A percentile compares a stretch with the other conserved stretches of the same genome.
Evolutionary conservation across 164 flowering plant species (phyloP).

Genomic region (Sextonia rubra): DNA sequence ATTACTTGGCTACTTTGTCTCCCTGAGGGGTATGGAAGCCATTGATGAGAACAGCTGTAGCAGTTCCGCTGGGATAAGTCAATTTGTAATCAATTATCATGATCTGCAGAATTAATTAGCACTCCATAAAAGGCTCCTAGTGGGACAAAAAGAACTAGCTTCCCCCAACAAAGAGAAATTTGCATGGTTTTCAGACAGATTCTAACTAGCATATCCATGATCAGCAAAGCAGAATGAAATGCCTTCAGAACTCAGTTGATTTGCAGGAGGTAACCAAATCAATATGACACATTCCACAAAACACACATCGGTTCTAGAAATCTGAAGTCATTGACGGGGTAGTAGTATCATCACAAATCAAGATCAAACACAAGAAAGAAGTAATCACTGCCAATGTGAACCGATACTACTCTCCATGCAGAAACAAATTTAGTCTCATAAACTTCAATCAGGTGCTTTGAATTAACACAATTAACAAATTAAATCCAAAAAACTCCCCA

Average conservation of each 20-base stretch:
- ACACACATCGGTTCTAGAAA: background rate
- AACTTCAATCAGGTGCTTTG: background rate
- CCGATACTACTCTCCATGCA: background rate
- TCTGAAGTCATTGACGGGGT: background rate
- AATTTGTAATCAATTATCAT: slow-evolving; percentile 80
- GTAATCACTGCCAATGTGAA: no score
- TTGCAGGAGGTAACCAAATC: background rate
- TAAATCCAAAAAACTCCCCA: background rate
- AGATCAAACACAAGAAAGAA: background rate
- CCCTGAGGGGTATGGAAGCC: slow-evolving; percentile 68
- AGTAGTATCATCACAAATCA: background rate
- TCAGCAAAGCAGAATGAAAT: background rate
- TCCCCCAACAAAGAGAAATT: background rate
- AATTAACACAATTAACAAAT: background rate
- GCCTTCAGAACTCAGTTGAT: background rate
- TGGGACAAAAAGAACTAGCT: background rate
- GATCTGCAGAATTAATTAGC: slow-evolving; percentile 39
- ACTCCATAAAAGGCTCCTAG: background rate
- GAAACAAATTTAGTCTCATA: background rate
- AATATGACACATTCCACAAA: background rate
- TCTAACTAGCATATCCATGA: background rate
- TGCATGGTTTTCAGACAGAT: background rate
- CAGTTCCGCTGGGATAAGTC: slow-evolving; percentile 78
- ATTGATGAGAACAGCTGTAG: slow-evolving; percentile 85
- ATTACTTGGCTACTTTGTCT: slow-evolving; percentile 68